These are phyloP conservation scores for Chlorella vulgaris DNA, from an alignment of 139 green algal species.

Conservation along the genomic window DNA sequence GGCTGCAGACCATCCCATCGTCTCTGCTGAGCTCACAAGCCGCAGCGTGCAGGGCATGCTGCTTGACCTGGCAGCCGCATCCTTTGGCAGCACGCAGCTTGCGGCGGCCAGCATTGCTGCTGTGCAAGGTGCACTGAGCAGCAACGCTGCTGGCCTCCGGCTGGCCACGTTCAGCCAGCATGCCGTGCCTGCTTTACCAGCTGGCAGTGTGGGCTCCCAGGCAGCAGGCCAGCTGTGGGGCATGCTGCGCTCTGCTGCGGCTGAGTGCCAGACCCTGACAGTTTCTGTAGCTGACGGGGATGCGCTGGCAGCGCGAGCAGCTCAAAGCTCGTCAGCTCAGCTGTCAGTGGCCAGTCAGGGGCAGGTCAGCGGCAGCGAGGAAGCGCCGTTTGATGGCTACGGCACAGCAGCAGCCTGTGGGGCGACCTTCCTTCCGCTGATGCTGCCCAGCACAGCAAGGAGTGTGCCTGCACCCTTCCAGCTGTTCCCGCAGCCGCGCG, in stretches of 20 bases:
- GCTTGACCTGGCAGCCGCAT: background rate
- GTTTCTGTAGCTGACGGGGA: background rate
- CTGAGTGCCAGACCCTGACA: constrained; percentile 4
- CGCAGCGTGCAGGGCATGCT: too few species aligned
- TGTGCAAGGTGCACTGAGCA: background rate
- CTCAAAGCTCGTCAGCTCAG: background rate
- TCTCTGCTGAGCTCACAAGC: background rate
- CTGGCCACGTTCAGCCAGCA: constrained; percentile 13
- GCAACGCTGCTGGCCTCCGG: constrained; percentile 8
- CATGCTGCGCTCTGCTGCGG: constrained; percentile 17
- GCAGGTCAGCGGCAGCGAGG: background rate
- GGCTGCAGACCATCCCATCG: background rate
- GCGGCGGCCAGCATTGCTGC: constrained; percentile 38
- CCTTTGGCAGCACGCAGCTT: constrained; percentile 62
- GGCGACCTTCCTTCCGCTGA: constrained; percentile 3
- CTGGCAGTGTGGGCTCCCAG: background rate
- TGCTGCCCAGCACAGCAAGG: constrained; percentile 21
- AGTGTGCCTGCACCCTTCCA: constrained; percentile 29
- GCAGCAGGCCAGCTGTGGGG: background rate
- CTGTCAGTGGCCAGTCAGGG: background rate
- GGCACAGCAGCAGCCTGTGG: background rate
- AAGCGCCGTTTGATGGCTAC: constrained; percentile 16
- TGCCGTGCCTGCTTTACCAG: background rate
- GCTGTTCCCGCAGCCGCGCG: constrained; percentile 53
- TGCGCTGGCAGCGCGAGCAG: background rate